Conservation (phyloP, 148 eudicot species). For the Persicaria maculosa region DNA sequence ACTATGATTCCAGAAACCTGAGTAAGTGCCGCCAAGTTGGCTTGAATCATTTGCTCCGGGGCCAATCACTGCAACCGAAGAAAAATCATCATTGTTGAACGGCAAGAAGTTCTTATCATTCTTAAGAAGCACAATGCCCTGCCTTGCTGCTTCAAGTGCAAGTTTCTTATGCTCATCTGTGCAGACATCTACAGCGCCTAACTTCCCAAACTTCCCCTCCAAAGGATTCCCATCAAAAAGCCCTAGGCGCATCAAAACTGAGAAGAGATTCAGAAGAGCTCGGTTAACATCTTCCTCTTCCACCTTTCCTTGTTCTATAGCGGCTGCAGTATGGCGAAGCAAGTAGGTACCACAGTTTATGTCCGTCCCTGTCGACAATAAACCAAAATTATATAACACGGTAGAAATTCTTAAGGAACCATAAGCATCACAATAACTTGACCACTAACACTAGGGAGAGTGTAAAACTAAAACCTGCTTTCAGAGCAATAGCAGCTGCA, state of each 20-base stretch:
- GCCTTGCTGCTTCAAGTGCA: conserved; percentile 84
- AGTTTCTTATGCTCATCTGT: conserved; percentile 50
- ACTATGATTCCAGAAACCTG: conserved; percentile 40
- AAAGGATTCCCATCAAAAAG: conserved; percentile 69
- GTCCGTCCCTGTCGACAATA: conserved; percentile 56
- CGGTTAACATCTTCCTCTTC: conserved; percentile 60
- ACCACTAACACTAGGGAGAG: not conserved
- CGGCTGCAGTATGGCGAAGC: conserved; percentile 50
- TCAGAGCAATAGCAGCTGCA: conserved; percentile 78
- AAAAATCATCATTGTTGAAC: conserved; percentile 36
- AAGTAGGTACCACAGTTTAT: conserved; percentile 90
- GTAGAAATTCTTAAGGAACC: not conserved
- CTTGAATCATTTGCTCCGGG: conserved; percentile 61
- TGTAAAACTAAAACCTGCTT: conserved; percentile 54
- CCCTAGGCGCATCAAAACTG: conserved; percentile 73
- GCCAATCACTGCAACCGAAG: conserved; percentile 76
- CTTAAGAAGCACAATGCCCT: conserved; percentile 92
- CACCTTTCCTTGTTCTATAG: conserved; percentile 67
- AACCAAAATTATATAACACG: not conserved
- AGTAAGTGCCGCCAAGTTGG: conserved; percentile 66
- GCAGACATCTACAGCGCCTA: conserved; percentile 71
- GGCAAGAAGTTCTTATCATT: conserved; percentile 69
- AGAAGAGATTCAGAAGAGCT: conserved; percentile 68
- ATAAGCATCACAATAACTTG: not conserved
- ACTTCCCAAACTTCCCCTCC: conserved; percentile 42